Percentiles rank a stretch among this genome's conserved stretches.
These are phyloP conservation scores for Diaporthe vexans DNA, from an alignment of 2,329 filamentous ascomycete genomes.

Conservation along the genomic window DNA sequence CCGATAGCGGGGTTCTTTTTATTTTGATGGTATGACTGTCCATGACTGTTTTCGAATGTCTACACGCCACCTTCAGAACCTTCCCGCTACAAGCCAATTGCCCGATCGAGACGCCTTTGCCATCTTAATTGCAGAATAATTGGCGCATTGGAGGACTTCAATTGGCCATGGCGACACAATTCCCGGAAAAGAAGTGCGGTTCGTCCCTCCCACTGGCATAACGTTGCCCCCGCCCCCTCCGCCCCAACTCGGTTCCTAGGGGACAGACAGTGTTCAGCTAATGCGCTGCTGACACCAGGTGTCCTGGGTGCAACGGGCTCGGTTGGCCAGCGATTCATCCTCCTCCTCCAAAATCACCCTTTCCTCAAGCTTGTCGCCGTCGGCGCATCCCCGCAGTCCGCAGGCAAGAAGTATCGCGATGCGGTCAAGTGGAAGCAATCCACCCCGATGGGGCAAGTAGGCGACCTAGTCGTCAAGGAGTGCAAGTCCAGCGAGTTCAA, in stretches of 20 bases:
- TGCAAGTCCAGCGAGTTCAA: conserved; percentile 86
- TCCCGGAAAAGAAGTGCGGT: conserved; percentile 72
- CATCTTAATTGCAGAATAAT: neutral
- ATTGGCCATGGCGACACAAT: conserved; percentile 52
- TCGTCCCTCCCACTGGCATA: conserved; percentile 49
- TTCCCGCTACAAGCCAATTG: neutral
- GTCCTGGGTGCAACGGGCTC: conserved; percentile 94
- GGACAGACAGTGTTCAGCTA: conserved; percentile 35
- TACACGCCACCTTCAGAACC: neutral
- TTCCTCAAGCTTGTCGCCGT: conserved; percentile 89
- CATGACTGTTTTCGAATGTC: neutral
- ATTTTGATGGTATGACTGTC: conserved; percentile 32
- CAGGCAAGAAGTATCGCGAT: conserved; percentile 94
- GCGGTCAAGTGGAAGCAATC: conserved; percentile 96
- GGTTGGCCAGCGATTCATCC: conserved; percentile 95
- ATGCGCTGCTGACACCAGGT: conserved; percentile 55
- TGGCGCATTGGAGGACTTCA: neutral
- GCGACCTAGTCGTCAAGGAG: conserved; percentile 85
- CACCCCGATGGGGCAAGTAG: conserved; percentile 83
- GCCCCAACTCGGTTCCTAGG: neutral
- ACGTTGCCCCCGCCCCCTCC: neutral
- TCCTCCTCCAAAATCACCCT: conserved; percentile 89
- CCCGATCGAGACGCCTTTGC: neutral
- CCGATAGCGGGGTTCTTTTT: conserved; percentile 38
- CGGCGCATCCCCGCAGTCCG: conserved; percentile 89